These are phyloP conservation scores for Pterocarpus santalinus DNA, from an alignment of 306 rosid genomes.

Conservation along the genomic window DNA sequence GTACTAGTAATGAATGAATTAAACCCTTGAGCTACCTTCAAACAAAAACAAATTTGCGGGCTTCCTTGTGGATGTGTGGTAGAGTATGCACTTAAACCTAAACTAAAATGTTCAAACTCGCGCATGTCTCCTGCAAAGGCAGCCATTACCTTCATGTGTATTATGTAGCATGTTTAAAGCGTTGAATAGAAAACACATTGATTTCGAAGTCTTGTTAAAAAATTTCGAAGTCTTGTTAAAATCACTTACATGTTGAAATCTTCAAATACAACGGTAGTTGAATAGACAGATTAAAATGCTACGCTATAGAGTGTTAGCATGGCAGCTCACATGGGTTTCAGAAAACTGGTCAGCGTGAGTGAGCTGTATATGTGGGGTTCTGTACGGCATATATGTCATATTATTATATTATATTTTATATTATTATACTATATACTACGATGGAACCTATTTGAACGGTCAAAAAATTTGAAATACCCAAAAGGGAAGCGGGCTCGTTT, in stretches of 20 bases:
- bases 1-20: not conserved
- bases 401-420: not conserved
- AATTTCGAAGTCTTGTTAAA: not conserved
- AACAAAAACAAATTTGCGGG: not conserved
- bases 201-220: not conserved
- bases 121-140: not conserved
- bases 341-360: not conserved
- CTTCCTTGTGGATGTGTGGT: not conserved
- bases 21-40: not conserved
- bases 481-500: slow-evolving; percentile 43
- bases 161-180: too few species aligned
- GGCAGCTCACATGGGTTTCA: not conserved
- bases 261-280: not conserved
- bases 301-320: not conserved
- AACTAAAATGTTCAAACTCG: not conserved
- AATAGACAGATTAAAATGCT: too few species aligned
- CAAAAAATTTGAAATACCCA: slow-evolving; percentile 42
- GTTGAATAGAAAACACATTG: not conserved
- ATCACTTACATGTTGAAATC: not conserved
- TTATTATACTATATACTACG: too few species aligned
- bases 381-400: not conserved
- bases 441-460: slow-evolving; percentile 41
- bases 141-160: not conserved
- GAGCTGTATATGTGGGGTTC: not conserved
- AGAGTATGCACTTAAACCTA: not conserved